Evolutionary conservation across 805 yeast species (phyloP).

Genomic region (Zygosaccharomyces rouxii): DNA sequence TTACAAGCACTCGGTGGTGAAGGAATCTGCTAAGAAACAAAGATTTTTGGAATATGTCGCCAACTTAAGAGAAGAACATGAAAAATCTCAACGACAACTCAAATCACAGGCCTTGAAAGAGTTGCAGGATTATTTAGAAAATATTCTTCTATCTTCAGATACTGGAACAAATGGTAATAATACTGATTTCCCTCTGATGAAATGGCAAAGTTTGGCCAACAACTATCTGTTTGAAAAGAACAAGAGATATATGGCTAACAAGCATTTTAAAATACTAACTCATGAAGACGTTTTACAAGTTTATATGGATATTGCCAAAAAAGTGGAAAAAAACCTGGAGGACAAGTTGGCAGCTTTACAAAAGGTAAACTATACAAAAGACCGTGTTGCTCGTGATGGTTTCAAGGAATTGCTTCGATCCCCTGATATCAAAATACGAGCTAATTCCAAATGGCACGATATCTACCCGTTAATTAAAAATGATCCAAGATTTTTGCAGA

Average conservation of each 20-base stretch:
- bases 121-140: constrained; percentile 46
- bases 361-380: constrained; percentile 46
- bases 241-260: constrained; percentile 53
- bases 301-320: constrained; percentile 31
- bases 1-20: constrained; percentile 54
- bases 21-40: constrained; percentile 52
- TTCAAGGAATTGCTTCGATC: constrained; percentile 45
- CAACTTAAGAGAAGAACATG: constrained; percentile 35
- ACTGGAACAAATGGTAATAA: constrained; percentile 5
- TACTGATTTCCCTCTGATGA: constrained; percentile 12
- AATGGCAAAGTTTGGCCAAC: constrained; percentile 26
- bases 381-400: constrained; percentile 60
- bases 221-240: constrained; percentile 39
- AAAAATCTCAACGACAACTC: constrained; percentile 22
- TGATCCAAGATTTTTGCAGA: constrained; percentile 51
- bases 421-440: constrained; percentile 33
- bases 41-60: constrained; percentile 50
- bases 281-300: constrained; percentile 57
- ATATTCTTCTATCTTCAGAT: constrained; percentile 29
- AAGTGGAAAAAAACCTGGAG: constrained; percentile 24
- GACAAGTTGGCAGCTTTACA: constrained; percentile 26
- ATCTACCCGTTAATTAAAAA: constrained; percentile 47
- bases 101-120: constrained; percentile 50
- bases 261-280: constrained; percentile 48
- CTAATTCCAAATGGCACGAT: constrained; percentile 58